phyloP scores from a whole-genome alignment of 768 basidiomycete species.

The Udeniomyces megalosporus region DNA sequence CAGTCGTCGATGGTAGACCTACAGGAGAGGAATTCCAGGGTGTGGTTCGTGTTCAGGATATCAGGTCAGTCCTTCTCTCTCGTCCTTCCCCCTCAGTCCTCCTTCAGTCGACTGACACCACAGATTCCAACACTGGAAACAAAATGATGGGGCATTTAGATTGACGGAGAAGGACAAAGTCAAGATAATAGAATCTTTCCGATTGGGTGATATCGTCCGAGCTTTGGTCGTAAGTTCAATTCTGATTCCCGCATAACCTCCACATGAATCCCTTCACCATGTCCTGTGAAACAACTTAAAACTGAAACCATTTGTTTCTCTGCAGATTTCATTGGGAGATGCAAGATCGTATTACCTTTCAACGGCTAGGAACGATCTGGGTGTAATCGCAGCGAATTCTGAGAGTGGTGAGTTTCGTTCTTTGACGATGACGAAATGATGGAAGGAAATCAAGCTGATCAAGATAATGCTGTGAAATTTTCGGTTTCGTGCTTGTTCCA shows the following conservation, averaged over 20 bases:
- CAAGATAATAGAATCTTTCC: conserved; percentile 77
- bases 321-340: conserved; percentile 81
- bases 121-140: not conserved
- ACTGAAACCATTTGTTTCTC: too few relatives aligned
- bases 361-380: conserved; percentile 75
- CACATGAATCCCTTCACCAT: not conserved
- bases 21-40: conserved; percentile 76
- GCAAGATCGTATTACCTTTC: conserved; percentile 82
- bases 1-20: conserved; percentile 71
- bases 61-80: conserved; percentile 33
- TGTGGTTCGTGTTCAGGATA: conserved; percentile 73
- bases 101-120: not conserved
- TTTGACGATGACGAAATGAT: too few relatives aligned
- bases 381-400: conserved; percentile 32
- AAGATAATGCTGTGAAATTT: not conserved
- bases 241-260: not conserved
- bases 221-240: conserved; percentile 55
- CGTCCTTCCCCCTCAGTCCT: not conserved
- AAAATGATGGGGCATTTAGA: not conserved
- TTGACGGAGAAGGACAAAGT: conserved; percentile 81
- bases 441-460: too few relatives aligned
- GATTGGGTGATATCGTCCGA: conserved; percentile 77
- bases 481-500: not conserved
- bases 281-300: too few relatives aligned
- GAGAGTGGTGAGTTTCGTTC: conserved; percentile 46